phyloP scores from a whole-genome alignment of 768 basidiomycete species.

The Lentinula lateritia region DNA sequence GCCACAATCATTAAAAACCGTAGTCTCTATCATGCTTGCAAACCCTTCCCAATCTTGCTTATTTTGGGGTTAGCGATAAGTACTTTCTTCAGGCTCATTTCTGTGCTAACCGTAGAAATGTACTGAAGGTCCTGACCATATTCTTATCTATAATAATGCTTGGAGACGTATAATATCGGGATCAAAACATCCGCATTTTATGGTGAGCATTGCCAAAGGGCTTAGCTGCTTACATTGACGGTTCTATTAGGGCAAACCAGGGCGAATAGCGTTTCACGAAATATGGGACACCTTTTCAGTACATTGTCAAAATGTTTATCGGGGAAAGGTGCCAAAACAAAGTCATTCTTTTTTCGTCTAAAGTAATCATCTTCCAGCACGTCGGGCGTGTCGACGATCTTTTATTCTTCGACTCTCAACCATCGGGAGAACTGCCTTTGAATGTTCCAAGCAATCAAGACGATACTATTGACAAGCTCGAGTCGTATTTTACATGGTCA shows the following conservation, averaged over 20 bases:
- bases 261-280: constrained; percentile 7
- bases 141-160: constrained; percentile 3
- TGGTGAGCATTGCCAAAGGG: not conserved
- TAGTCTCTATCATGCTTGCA: not conserved
- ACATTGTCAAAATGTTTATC: constrained; percentile 5
- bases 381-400: constrained; percentile 2
- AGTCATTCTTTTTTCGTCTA: not conserved
- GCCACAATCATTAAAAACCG: not conserved
- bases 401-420: constrained; percentile 4
- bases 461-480: not conserved
- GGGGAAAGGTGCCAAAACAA: not conserved
- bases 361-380: not conserved
- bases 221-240: not conserved
- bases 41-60: constrained; percentile 1
- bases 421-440: not conserved
- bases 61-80: not conserved
- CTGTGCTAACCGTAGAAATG: not conserved
- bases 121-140: not conserved
- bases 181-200: not conserved
- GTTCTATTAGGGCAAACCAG: not conserved
- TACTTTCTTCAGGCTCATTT: not conserved
- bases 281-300: constrained; percentile 6
- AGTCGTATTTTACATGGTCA: constrained; percentile 8
- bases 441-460: not conserved
- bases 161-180: not conserved